These are phyloP conservation scores for Phytophthora nicotianae DNA, from an alignment of 352 stramenopile genomes.

Conservation along the genomic window DNA sequence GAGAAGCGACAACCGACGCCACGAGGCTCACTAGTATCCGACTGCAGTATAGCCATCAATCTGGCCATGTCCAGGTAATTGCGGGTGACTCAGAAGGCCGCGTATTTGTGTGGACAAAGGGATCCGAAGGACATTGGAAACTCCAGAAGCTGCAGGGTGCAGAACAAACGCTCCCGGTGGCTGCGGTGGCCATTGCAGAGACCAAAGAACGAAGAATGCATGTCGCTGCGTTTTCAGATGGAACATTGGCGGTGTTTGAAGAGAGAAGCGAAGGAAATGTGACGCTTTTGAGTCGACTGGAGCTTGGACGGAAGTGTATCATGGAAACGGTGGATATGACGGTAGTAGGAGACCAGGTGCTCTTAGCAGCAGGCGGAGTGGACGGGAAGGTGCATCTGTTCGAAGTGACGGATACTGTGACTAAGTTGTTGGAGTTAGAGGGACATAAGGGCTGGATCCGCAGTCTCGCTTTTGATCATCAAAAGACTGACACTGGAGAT, in stretches of 20 bases:
- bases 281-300: constrained; percentile 25
- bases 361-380: constrained; percentile 71
- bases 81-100: constrained; percentile 66
- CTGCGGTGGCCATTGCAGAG: constrained; percentile 36
- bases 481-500: neutral
- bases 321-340: constrained; percentile 54
- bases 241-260: constrained; percentile 44
- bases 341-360: constrained; percentile 32
- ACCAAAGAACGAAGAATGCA: constrained; percentile 45
- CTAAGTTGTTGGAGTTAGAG: constrained; percentile 44
- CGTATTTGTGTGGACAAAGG: constrained; percentile 58
- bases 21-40: constrained; percentile 56
- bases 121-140: constrained; percentile 14
- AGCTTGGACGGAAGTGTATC: constrained; percentile 51
- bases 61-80: constrained; percentile 33
- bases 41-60: constrained; percentile 25
- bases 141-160: constrained; percentile 20
- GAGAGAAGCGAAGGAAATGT: constrained; percentile 23
- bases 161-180: constrained; percentile 18
- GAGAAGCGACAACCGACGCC: constrained; percentile 21
- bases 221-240: constrained; percentile 55
- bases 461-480: constrained; percentile 55
- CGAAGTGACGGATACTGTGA: constrained; percentile 34
- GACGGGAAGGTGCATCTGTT: constrained; percentile 73
- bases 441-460: constrained; percentile 77